These are phyloP conservation scores for Claviceps digitariae DNA, from an alignment of 2,329 filamentous ascomycete genomes.

Conservation along the genomic window DNA sequence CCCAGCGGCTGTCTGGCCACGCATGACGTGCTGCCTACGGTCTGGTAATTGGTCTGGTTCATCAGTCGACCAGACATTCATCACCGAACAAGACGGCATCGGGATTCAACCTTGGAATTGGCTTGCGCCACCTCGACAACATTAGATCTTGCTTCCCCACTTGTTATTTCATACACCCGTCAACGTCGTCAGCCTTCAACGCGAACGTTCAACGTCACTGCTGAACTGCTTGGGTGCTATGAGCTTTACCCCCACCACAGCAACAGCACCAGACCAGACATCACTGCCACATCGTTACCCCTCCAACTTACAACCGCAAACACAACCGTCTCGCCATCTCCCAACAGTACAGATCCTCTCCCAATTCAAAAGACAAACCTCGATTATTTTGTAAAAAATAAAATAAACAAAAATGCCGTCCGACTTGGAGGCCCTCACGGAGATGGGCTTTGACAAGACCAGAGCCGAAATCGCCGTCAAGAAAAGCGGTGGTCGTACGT, in stretches of 20 bases:
- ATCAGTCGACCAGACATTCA: no score
- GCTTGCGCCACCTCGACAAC: no score
- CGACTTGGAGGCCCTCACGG: constrained; percentile 47
- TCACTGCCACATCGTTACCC: neutral
- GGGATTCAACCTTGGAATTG: no score
- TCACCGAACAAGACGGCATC: no score
- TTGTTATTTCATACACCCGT: neutral
- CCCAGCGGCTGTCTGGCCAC: no score
- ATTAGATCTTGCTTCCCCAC: neutral
- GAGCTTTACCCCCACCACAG: neutral
- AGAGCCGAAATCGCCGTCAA: constrained; percentile 74
- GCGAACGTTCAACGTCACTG: no score
- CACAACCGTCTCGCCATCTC: neutral
- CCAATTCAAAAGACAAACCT: neutral
- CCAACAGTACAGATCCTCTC: neutral
- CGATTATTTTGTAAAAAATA: neutral
- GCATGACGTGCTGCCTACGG: no score
- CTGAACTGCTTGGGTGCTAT: neutral
- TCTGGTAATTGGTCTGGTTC: no score
- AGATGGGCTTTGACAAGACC: constrained; percentile 73
- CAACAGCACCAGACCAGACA: neutral
- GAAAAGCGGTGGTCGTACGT: constrained; percentile 65
- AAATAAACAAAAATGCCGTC: constrained; percentile 34
- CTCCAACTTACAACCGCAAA: constrained; percentile 1
- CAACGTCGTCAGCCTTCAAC: neutral